Percentiles rank a stretch among this genome's conserved stretches.
These are phyloP conservation scores for Monascus purpureus DNA, from an alignment of 495 filamentous ascomycete genomes.

Conservation along the genomic window DNA sequence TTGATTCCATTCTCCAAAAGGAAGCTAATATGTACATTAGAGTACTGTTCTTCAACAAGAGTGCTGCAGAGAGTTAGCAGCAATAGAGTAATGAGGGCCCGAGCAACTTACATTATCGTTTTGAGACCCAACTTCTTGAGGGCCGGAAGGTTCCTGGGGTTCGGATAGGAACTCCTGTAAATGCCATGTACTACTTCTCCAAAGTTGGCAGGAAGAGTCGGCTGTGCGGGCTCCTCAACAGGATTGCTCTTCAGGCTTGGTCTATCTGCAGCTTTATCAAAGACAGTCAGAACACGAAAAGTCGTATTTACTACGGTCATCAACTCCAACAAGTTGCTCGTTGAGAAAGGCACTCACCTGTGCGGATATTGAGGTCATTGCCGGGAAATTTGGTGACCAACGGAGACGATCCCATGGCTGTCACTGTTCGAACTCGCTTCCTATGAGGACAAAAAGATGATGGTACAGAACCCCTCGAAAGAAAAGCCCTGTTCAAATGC, in stretches of 20 bases:
- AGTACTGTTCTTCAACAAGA: slow-evolving; percentile 54
- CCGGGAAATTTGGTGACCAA: no score
- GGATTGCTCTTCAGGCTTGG: slow-evolving; percentile 1
- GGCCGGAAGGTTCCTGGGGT: slow-evolving; percentile 46
- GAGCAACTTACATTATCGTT: slow-evolving; percentile 52
- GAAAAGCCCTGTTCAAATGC: no score
- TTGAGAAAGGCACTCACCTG: no score
- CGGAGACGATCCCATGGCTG: no score
- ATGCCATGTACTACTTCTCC: slow-evolving; percentile 49
- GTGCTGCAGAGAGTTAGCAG: slow-evolving; percentile 33
- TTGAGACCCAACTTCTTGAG: slow-evolving; percentile 50
- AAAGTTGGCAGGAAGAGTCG: slow-evolving; percentile 47
- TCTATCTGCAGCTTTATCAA: no score
- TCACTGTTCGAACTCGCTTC: no score
- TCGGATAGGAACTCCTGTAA: slow-evolving; percentile 67
- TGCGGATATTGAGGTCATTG: no score
- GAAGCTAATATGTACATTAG: slow-evolving; percentile 44
- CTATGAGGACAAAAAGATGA: no score
- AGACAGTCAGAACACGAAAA: no score
- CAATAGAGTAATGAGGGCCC: background rate
- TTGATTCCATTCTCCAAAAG: slow-evolving; percentile 46
- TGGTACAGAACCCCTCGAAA: no score
- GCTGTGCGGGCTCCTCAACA: slow-evolving; percentile 1
- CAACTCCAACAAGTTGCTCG: no score
- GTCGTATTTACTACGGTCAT: no score